These are phyloP conservation scores for Penicillium expansum DNA, from an alignment of 2,329 filamentous ascomycete genomes.

Conservation along the genomic window DNA sequence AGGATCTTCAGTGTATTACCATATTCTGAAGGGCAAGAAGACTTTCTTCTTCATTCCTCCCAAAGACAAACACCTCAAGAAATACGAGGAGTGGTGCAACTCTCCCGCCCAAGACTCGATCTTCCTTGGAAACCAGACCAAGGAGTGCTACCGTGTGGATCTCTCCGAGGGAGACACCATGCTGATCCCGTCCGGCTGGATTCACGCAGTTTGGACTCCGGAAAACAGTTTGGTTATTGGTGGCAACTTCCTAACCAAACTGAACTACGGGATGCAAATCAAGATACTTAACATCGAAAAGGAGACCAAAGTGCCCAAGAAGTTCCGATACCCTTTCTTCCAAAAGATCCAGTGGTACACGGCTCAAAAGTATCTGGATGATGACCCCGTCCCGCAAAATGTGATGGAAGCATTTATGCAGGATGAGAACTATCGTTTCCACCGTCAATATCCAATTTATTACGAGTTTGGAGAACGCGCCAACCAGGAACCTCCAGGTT, in stretches of 20 bases:
- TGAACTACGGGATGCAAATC: conserved; percentile 66
- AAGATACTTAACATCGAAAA: conserved; percentile 65
- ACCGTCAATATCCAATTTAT: conserved; percentile 56
- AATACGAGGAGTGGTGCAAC: conserved; percentile 69
- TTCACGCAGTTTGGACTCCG: conserved; percentile 69
- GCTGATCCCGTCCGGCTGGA: conserved; percentile 70
- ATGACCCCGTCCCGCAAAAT: conserved; percentile 60
- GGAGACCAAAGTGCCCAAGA: conserved; percentile 62
- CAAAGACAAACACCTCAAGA: conserved; percentile 65
- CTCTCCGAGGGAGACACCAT: conserved; percentile 66
- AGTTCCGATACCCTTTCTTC: conserved; percentile 67
- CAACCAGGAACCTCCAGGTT: conserved; percentile 51
- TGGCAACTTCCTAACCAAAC: conserved; percentile 65
- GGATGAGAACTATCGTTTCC: conserved; percentile 53
- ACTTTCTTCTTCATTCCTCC: conserved; percentile 71
- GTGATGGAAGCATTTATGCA: conserved; percentile 56
- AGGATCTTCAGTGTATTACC: conserved; percentile 68
- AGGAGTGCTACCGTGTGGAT: conserved; percentile 66
- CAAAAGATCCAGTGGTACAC: conserved; percentile 69
- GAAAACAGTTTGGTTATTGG: conserved; percentile 68
- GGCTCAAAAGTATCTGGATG: conserved; percentile 61
- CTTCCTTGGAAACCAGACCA: conserved; percentile 62
- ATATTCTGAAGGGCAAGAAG: conserved; percentile 66
- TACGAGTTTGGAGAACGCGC: conserved; percentile 57
- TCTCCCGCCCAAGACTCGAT: conserved; percentile 65